Evolutionary conservation across 257 asterid species (phyloP).

Genomic region (Scutellaria baicalensis): DNA sequence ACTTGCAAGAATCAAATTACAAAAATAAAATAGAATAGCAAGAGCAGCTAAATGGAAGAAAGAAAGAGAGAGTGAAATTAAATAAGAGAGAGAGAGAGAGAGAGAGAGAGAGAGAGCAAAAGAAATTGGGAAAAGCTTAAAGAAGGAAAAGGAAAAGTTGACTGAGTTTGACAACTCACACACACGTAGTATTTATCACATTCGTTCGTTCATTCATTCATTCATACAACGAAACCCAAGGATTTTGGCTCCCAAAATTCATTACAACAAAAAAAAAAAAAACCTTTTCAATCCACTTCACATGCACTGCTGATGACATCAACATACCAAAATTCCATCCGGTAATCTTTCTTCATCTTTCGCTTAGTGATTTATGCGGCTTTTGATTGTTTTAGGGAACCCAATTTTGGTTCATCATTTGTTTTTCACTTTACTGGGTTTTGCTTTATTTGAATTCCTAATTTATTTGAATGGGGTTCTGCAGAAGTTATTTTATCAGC

Average conservation of each 20-base stretch:
- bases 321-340: slow-evolving; percentile 6
- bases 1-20: too few species aligned
- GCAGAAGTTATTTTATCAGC: background rate
- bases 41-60: too few species aligned
- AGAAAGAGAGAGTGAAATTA: too few species aligned
- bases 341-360: slow-evolving; percentile 10
- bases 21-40: too few species aligned
- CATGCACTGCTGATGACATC: slow-evolving; percentile 7
- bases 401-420: slow-evolving; percentile 1
- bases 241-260: slow-evolving; percentile 18
- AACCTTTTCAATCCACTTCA: slow-evolving; percentile 1
- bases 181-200: slow-evolving; percentile 1
- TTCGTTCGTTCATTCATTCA: background rate
- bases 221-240: background rate
- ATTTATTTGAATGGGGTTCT: slow-evolving; percentile 11
- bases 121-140: background rate
- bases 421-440: background rate
- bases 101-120: too few species aligned
- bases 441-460: background rate
- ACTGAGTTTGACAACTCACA: slow-evolving; percentile 16
- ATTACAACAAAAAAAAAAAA: background rate
- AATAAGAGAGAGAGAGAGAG: background rate
- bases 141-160: background rate
- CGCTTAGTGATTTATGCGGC: background rate
- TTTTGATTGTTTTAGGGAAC: slow-evolving; percentile 2